Percentiles rank a stretch among this genome's conserved stretches.
phyloP scores from a whole-genome alignment of 306 rosid genomes.

The Vicia villosa region DNA sequence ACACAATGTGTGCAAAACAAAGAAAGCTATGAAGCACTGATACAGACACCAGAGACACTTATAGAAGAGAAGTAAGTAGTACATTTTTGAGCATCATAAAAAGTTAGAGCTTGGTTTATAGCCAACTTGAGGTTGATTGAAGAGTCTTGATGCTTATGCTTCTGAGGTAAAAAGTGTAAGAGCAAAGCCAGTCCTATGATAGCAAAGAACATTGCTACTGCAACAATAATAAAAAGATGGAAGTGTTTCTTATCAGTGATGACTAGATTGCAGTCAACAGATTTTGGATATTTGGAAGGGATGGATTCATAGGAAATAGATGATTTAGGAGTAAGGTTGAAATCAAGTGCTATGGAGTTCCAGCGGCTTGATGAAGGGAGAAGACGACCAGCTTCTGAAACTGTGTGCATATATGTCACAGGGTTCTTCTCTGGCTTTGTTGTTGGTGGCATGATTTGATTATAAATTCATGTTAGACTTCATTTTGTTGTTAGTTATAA shows the following conservation, averaged over 20 bases:
- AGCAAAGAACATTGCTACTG: conserved; percentile 32
- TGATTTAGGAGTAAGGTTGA: conserved; percentile 45
- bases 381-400: conserved; percentile 57
- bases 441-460: conserved; percentile 38
- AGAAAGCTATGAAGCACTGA: neutral
- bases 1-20: neutral
- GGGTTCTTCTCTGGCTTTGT: conserved; percentile 35
- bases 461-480: neutral
- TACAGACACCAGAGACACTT: neutral
- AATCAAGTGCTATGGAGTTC: conserved; percentile 51
- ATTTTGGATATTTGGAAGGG: conserved; percentile 58
- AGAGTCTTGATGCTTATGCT: conserved; percentile 45
- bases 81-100: conserved; percentile 88
- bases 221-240: conserved; percentile 48
- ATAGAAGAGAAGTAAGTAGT: neutral
- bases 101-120: conserved; percentile 69
- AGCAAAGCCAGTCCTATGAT: conserved; percentile 47
- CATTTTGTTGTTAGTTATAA: neutral
- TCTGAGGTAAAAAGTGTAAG: conserved; percentile 50
- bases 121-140: conserved; percentile 59
- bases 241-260: conserved; percentile 53
- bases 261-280: conserved; percentile 52
- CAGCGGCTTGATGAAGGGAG: conserved; percentile 63
- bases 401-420: conserved; percentile 47
- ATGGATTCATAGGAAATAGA: conserved; percentile 54